Percentiles rank a stretch among this genome's conserved stretches.
Conservation (phyloP, 805 yeast genomes). For the Starmerella kuoi region DNA sequence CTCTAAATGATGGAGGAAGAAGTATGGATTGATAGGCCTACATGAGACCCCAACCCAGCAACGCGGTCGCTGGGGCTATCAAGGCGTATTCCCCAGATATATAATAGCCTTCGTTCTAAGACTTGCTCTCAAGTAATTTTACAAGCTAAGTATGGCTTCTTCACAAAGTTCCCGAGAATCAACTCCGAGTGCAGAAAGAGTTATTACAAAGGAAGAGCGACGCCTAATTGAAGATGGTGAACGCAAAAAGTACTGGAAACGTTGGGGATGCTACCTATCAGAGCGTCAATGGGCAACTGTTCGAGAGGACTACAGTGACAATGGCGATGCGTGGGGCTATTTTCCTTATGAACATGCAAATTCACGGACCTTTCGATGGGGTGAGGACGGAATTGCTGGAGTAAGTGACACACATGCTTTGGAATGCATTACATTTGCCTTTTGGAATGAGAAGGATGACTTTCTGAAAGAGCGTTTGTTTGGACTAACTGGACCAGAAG, state of each 20-base stretch:
- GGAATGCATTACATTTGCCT: constrained; percentile 64
- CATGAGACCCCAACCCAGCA: too few relatives aligned
- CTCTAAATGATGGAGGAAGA: too few relatives aligned
- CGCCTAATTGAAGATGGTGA: constrained; percentile 34
- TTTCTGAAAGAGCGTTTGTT: constrained; percentile 74
- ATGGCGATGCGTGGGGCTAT: constrained; percentile 84
- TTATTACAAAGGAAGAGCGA: constrained; percentile 28
- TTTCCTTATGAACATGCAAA: constrained; percentile 78
- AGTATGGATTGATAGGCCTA: too few relatives aligned
- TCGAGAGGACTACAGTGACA: constrained; percentile 72
- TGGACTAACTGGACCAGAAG: constrained; percentile 85
- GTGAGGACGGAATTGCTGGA: constrained; percentile 91
- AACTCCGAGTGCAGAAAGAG: constrained; percentile 6
- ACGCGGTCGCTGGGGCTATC: too few relatives aligned
- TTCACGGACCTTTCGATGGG: constrained; percentile 81
- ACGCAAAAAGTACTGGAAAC: constrained; percentile 49
- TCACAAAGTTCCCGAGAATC: not conserved
- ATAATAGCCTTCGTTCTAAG: too few relatives aligned
- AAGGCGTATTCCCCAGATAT: too few relatives aligned
- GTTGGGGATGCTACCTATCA: constrained; percentile 85
- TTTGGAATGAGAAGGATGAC: constrained; percentile 85
- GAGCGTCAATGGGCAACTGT: constrained; percentile 69
- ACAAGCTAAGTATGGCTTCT: not conserved
- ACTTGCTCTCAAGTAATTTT: too few relatives aligned
- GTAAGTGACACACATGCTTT: constrained; percentile 72